Conservation (phyloP, 306 rosid species). For the Quercus alba region DNA sequence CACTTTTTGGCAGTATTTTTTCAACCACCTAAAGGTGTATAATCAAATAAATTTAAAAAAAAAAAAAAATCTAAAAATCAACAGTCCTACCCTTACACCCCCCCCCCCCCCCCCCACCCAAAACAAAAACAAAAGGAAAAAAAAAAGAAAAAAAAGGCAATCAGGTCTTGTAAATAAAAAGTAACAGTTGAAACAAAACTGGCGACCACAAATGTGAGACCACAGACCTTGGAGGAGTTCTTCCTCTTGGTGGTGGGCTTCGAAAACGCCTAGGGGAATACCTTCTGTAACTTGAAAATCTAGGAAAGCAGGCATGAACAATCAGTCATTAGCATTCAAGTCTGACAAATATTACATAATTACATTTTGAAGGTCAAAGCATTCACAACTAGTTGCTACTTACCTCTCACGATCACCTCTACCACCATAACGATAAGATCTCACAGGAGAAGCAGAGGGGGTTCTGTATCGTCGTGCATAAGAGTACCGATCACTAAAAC, state of each 20-base stretch:
- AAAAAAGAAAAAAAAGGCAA: too few relatives aligned
- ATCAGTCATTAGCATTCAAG: neutral
- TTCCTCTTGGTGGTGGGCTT: conserved; percentile 80
- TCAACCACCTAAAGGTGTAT: too few relatives aligned
- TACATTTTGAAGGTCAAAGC: neutral
- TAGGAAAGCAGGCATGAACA: conserved; percentile 21
- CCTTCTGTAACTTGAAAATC: conserved; percentile 78
- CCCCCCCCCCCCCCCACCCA: too few relatives aligned
- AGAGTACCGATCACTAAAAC: conserved; percentile 91
- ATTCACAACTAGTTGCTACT: neutral
- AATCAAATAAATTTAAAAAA: too few relatives aligned
- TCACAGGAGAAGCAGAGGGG: conserved; percentile 84
- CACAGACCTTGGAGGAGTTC: conserved; percentile 80
- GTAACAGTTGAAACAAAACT: neutral
- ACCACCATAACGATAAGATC: conserved; percentile 84
- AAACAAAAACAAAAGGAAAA: too few relatives aligned
- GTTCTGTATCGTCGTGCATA: conserved; percentile 92
- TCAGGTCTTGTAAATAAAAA: too few relatives aligned
- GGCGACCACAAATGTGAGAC: neutral
- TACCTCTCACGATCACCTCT: conserved; percentile 85
- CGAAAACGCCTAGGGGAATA: conserved; percentile 89
- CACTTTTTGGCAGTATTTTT: too few relatives aligned
- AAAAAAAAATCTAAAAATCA: too few relatives aligned
- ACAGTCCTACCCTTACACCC: too few relatives aligned
- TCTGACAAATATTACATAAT: neutral